Evolutionary conservation across 345 rosid species (phyloP), one percentile per base, ranked within the genome.

Genomic region (Linum trigynum): DNA sequence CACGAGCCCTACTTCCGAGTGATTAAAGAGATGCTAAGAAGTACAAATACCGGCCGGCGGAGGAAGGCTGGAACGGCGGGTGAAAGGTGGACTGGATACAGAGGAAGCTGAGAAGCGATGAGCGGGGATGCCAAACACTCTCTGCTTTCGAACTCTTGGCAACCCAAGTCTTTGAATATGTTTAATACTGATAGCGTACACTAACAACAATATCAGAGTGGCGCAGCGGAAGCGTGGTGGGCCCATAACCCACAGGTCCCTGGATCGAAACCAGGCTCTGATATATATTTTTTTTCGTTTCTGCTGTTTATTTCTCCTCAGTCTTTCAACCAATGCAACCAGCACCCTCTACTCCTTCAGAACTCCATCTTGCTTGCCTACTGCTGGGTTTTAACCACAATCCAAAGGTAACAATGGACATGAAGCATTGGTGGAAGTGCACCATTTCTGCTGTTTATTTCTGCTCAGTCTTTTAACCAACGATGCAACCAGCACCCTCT

Each of bases 201-300:
- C 0, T 3, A 9, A 5, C 53, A 48, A 2, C 38, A 57, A 56
- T 0, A 88, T 86, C 88, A 86, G 83, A 89, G 89, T 86, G 87
- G 86, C 85, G 88, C 87, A 83, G 85, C 84, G 87, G 86, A 86
- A 82, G 89, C 84, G 84, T 82, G 85, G 84, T 83, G 86, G 88
- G 85, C 87, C 83, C 80, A 70, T 81, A 81, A 79, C 82, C 80
- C 83, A 80, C 83, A 77, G 82, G 82, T 74, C 74, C 70, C 70
- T 65, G 77, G 77, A 69, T 74, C 73, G 70, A 64, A 61, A 61
- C 59, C 59, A 16, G 59, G 59, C 59, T 57, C 59, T 57, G 59
- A 57, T 57, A 57, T 0, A 23, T 6, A 48, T 4, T 2, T 45
- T 9, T 48, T 5, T 9, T 3, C 14, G 1, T 48, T 48, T 7